Evolutionary conservation across 1,284 basidiomycete genomes (phyloP), one percentile per base, ranked within the genome.

Genomic region (Fomitiporia mediterranea): DNA sequence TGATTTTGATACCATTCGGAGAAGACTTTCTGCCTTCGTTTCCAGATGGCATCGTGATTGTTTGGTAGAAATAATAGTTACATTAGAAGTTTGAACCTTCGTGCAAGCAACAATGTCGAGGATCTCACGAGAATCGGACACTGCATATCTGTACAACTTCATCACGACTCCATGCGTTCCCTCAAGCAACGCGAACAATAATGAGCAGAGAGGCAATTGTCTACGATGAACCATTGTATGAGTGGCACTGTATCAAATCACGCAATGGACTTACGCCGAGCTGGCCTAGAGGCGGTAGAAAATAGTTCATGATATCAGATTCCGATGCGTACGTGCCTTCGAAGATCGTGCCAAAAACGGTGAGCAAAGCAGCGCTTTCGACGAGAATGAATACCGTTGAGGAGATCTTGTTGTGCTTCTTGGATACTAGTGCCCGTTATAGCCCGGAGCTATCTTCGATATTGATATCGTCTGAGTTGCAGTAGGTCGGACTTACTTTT

Each of bases 101-200:
- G n/a, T n/a, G n/a, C n/a, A n/a, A n/a, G n/a, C n/a, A n/a, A n/a
- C n/a, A n/a, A n/a, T n/a, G n/a, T n/a, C n/a, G n/a, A n/a, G n/a
- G n/a, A n/a, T n/a, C n/a, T 42, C 39, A 42, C 8, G 39, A 42
- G 17, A 49, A 49, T 9, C 8, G 17, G 4, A 49, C 32, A 8
- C 6, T 17, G 13, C 23, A 32, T 11, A 49, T 13, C 25, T 30
- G 23, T 15, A 32, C 28, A 2, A 28, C 47, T 30, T 28, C 34
- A 19, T 25, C 28, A 35, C 37, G 50, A 23, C 15, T 30, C 55
- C 55, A 53, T 7, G 38, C 55, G 4, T 19, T 40, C 7, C 55
- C 55, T 17, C 35, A 37, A 21, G 55, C 55, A 21, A 56, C 55
- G 23, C 55, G 55, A 9, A 56, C 32, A 7, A 56, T 51, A 19